Percentiles rank a stretch among this genome's conserved stretches.
Conservation (phyloP, 225 moss, liverwort and hornwort species). For the Sphagnum tenellum region DNA sequence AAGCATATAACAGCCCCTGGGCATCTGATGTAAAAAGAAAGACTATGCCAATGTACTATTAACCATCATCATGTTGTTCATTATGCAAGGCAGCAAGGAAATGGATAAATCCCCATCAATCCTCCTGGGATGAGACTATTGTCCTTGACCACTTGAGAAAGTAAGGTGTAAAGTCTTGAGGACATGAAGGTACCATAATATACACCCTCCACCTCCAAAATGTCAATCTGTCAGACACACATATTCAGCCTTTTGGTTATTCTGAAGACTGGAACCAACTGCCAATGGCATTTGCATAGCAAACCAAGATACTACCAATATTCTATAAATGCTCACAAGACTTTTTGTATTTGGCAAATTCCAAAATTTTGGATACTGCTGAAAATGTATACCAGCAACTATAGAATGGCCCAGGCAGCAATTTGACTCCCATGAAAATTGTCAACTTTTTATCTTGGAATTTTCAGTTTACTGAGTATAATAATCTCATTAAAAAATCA, state of each 20-base stretch:
- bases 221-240: slow-evolving; percentile 64
- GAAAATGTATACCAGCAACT: neutral
- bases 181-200: slow-evolving; percentile 53
- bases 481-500: too few species aligned
- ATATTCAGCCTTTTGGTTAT: slow-evolving; percentile 1
- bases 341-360: neutral
- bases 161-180: too few species aligned
- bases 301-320: neutral
- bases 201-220: slow-evolving; percentile 81
- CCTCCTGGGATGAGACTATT: too few species aligned
- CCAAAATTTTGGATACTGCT: neutral
- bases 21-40: neutral
- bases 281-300: too few species aligned
- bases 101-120: too few species aligned
- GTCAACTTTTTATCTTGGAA: too few species aligned
- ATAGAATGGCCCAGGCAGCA: neutral
- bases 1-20: neutral
- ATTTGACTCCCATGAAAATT: too few species aligned
- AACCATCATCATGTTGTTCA: neutral
- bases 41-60: neutral
- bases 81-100: too few species aligned
- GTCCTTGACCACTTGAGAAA: too few species aligned
- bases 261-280: neutral
- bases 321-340: neutral
- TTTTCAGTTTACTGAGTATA: too few species aligned